phyloP scores from a whole-genome alignment of 2,329 filamentous ascomycete species.

The Alternaria sp. region DNA sequence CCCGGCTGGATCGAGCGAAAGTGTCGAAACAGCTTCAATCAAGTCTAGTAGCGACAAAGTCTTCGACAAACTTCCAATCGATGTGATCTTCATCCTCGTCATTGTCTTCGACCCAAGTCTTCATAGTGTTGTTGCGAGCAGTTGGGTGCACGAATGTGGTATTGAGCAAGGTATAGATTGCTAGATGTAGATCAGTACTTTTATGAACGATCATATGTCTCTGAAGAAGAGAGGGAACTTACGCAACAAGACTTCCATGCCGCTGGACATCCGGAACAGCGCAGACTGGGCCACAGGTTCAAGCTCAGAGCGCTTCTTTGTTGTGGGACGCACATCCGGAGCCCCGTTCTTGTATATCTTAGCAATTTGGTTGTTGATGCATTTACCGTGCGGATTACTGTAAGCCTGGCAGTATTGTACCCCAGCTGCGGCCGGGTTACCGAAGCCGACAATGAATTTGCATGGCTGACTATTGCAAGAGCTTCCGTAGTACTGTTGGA shows the following conservation, averaged over 20 bases:
- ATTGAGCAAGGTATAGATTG: neutral
- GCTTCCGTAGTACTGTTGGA: neutral
- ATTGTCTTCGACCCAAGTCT: neutral
- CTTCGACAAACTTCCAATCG: neutral
- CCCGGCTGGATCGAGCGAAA: neutral
- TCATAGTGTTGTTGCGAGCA: constrained; percentile 3
- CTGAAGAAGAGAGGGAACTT: neutral
- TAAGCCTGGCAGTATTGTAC: neutral
- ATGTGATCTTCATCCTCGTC: neutral
- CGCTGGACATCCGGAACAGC: constrained; percentile 1
- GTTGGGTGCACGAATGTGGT: neutral
- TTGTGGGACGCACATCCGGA: neutral
- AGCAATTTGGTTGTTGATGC: neutral
- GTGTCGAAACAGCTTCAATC: neutral
- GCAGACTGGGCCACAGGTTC: neutral
- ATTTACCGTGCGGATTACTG: neutral
- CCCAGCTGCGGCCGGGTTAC: neutral
- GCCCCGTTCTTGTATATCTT: neutral
- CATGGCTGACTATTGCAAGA: neutral
- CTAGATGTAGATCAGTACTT: neutral
- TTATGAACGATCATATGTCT: neutral
- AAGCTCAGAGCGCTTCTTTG: constrained; percentile 1
- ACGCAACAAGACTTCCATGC: neutral
- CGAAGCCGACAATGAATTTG: neutral
- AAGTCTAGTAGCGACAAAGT: neutral